phyloP scores from a whole-genome alignment of 768 basidiomycete species.

The Galerina sulciceps region DNA sequence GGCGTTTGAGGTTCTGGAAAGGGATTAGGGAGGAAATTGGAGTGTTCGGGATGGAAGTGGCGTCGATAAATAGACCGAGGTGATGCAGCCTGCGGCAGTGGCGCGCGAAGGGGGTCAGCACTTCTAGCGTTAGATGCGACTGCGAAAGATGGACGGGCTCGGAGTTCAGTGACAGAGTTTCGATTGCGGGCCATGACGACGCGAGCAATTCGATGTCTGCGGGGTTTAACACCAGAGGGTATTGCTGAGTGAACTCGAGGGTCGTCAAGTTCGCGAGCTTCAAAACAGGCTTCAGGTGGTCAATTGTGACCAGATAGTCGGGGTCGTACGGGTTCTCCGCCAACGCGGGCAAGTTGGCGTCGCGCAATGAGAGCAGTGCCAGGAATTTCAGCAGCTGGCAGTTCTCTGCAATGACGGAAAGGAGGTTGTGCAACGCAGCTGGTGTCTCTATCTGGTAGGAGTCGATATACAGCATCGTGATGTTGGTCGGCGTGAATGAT shows the following conservation, averaged over 20 bases:
- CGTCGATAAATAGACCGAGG: conserved; percentile 47
- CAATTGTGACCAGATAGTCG: conserved; percentile 32
- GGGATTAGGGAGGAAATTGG: conserved; percentile 19
- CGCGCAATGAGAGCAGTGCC: conserved; percentile 40
- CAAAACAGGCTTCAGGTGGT: conserved; percentile 40
- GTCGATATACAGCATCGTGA: conserved; percentile 58
- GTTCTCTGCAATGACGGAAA: conserved; percentile 47
- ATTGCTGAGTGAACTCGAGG: conserved; percentile 43
- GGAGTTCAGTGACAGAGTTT: conserved; percentile 47
- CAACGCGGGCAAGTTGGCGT: conserved; percentile 9
- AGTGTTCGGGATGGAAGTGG: conserved; percentile 28
- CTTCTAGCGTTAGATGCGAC: conserved; percentile 38
- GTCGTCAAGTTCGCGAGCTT: conserved; percentile 35
- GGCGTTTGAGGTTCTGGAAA: conserved; percentile 28
- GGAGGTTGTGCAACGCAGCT: conserved; percentile 41
- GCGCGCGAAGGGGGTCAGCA: conserved; percentile 43
- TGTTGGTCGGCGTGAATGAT: conserved; percentile 48
- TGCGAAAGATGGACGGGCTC: conserved; percentile 41
- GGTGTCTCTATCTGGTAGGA: conserved; percentile 50
- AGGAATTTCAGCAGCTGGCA: conserved; percentile 53
- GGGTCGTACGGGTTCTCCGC: conserved; percentile 23
- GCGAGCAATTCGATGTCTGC: conserved; percentile 52
- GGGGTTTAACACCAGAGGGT: conserved; percentile 40
- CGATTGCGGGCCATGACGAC: conserved; percentile 46
- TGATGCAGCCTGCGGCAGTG: conserved; percentile 42